Evolutionary conservation across 75 land plant species (phyloP).

Genomic region (Pinus taeda): DNA sequence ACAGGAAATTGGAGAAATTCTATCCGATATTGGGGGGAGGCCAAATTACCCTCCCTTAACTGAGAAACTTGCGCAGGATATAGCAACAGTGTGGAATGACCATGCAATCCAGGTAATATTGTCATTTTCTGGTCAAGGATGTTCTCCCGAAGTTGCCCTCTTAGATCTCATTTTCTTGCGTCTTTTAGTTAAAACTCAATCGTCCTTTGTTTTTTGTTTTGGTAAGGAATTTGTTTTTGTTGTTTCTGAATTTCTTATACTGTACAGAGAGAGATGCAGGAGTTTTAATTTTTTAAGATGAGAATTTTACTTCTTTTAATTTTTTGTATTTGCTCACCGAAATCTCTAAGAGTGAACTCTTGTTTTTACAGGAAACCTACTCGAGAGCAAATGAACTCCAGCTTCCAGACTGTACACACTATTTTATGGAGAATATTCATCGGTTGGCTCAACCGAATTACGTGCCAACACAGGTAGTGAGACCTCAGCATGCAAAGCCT

Average conservation of each 20-base stretch:
- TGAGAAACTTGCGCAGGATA: conserved; percentile 53
- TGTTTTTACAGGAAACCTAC: conserved; percentile 58
- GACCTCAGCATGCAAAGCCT: background rate
- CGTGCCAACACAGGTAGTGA: conserved; percentile 72
- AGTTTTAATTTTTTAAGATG: background rate
- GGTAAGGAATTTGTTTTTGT: background rate
- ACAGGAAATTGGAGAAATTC: conserved; percentile 72
- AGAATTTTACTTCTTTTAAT: background rate
- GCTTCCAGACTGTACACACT: conserved; percentile 82
- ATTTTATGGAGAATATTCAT: conserved; percentile 75
- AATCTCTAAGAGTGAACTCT: background rate
- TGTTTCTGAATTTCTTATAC: background rate
- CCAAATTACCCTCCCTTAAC: conserved; percentile 63
- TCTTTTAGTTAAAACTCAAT: background rate
- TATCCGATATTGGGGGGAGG: conserved; percentile 69
- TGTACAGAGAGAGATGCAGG: background rate
- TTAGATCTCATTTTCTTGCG: background rate
- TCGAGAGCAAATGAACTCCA: conserved; percentile 73
- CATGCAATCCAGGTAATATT: conserved; percentile 78
- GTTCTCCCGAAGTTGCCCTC: background rate
- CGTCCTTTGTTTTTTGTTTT: background rate
- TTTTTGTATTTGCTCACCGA: background rate
- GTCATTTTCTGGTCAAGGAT: background rate
- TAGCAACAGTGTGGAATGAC: conserved; percentile 77
- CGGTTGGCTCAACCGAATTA: conserved; percentile 68